Evolutionary conservation across 225 moss, liverwort and hornwort species (phyloP).

Genomic region (Pseudisothecium myosuroides): DNA sequence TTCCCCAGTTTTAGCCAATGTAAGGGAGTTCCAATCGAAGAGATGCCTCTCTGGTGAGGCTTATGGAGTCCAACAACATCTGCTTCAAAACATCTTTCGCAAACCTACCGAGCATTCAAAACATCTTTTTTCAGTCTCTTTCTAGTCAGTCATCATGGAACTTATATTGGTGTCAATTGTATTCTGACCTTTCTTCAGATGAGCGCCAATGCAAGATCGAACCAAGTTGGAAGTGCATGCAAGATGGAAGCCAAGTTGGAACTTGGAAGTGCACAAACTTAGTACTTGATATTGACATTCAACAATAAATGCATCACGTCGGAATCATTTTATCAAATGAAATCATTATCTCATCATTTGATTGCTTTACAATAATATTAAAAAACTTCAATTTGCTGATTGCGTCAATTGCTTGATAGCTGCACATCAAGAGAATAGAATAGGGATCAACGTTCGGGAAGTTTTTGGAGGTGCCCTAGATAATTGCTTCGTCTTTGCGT

Average conservation of each 20-base stretch:
- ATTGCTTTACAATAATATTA: background rate
- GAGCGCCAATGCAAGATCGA: background rate
- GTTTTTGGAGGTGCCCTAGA: background rate
- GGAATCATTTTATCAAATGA: too few species aligned
- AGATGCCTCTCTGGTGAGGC: background rate
- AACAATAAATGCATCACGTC: background rate
- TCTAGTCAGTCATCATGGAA: background rate
- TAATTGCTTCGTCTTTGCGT: too few species aligned
- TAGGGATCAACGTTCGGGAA: background rate
- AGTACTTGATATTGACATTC: background rate
- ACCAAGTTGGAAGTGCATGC: background rate
- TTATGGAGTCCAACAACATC: background rate
- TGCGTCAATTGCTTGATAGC: too few species aligned
- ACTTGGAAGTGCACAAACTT: too few species aligned
- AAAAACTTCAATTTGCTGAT: background rate
- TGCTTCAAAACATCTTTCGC: background rate
- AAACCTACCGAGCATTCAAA: background rate
- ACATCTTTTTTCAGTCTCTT: background rate
- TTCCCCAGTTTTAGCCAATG: background rate
- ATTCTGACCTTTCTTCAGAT: background rate
- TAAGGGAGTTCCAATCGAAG: background rate
- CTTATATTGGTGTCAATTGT: background rate
- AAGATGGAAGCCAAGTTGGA: background rate
- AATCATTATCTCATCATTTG: background rate
- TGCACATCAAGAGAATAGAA: background rate